phyloP scores from a whole-genome alignment of 169 alveolate species.

The Plasmodium sp. region DNA sequence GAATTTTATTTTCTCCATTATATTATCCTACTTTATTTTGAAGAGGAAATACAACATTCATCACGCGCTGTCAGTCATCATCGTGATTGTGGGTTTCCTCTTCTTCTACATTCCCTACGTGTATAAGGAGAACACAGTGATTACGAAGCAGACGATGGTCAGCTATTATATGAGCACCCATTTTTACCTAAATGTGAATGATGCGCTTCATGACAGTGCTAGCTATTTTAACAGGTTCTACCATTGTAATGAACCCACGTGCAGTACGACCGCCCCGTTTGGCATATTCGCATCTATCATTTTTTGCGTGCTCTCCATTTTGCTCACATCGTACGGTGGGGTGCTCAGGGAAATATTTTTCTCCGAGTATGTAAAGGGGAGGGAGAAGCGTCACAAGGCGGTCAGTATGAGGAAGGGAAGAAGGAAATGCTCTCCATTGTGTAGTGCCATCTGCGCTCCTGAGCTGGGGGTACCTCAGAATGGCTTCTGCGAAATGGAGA shows the following conservation, averaged over 20 bases:
- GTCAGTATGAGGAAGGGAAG: background rate
- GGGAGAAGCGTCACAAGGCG: background rate
- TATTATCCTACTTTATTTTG: conserved; percentile 48
- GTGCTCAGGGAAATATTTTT: conserved; percentile 59
- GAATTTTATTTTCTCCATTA: conserved; percentile 61
- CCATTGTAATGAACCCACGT: background rate
- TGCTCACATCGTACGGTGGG: conserved; percentile 65
- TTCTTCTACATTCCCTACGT: conserved; percentile 58
- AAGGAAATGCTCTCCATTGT: background rate
- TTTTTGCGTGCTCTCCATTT: conserved; percentile 47
- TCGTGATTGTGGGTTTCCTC: conserved; percentile 38
- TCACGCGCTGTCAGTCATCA: conserved; percentile 37
- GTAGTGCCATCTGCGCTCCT: background rate
- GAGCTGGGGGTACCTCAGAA: background rate
- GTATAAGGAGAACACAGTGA: conserved; percentile 10
- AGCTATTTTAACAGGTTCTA: background rate
- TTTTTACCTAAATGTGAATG: background rate
- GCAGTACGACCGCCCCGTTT: background rate
- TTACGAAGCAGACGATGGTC: background rate
- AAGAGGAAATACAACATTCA: conserved; percentile 55
- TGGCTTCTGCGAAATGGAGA: background rate
- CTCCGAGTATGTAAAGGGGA: conserved; percentile 21
- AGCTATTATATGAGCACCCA: conserved; percentile 28
- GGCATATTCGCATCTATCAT: conserved; percentile 26
- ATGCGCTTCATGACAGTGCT: background rate